Percentiles rank a stretch among this genome's conserved stretches.
Conservation (phyloP, 2,329 filamentous ascomycete genomes). For the Sclerotinia sclerotiorum region DNA sequence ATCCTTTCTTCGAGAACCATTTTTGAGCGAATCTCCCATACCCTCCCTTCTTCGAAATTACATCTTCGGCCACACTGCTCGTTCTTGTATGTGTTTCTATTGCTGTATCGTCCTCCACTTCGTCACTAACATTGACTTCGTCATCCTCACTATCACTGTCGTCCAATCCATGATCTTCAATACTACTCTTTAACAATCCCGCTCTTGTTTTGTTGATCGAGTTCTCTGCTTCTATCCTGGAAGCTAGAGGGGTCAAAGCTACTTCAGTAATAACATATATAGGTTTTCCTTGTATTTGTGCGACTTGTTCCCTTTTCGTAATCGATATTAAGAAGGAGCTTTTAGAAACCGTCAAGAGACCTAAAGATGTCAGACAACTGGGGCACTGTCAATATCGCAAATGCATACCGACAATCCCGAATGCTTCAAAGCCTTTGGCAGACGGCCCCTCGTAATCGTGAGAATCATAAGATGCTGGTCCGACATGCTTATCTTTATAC, state of each 20-base stretch:
- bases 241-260: constrained; percentile 82
- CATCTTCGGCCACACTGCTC: constrained; percentile 80
- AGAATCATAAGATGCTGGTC: constrained; percentile 28
- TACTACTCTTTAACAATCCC: constrained; percentile 43
- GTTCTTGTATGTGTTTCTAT: constrained; percentile 32
- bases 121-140: constrained; percentile 42
- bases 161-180: constrained; percentile 36
- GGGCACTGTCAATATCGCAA: not conserved
- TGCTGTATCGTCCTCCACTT: constrained; percentile 45
- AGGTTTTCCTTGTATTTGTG: constrained; percentile 76
- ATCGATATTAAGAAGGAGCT: constrained; percentile 85
- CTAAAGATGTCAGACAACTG: constrained; percentile 48
- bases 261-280: constrained; percentile 89
- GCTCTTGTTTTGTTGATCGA: constrained; percentile 65
- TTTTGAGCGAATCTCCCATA: constrained; percentile 87
- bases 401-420: constrained; percentile 41
- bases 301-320: constrained; percentile 81
- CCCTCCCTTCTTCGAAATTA: constrained; percentile 76
- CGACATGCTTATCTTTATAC: constrained; percentile 38
- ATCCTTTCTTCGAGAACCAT: constrained; percentile 87
- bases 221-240: constrained; percentile 68
- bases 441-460: constrained; percentile 22
- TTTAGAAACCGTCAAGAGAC: constrained; percentile 78
- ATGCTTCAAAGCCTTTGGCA: constrained; percentile 40
- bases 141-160: constrained; percentile 50